Percentiles rank a stretch among this genome's conserved stretches.
Conservation (phyloP, 75 land plant species). For the Larix kaempferi region DNA sequence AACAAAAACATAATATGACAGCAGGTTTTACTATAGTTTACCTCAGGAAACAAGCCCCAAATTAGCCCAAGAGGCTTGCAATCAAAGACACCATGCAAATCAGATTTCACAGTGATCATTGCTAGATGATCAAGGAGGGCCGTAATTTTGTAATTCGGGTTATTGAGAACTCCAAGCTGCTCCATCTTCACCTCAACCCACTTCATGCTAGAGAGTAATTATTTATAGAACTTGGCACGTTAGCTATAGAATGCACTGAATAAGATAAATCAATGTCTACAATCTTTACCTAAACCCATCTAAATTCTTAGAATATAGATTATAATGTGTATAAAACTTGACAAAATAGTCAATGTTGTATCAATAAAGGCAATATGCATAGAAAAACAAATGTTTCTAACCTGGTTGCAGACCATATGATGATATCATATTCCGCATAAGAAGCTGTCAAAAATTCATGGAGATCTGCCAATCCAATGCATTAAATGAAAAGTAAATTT, state of each 20-base stretch:
- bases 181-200: slow-evolving; percentile 99
- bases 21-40: slow-evolving; percentile 6
- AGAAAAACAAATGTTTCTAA: slow-evolving; percentile 12
- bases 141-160: slow-evolving; percentile 93
- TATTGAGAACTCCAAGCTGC: slow-evolving; percentile 87
- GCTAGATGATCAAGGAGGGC: slow-evolving; percentile 93
- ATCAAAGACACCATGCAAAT: slow-evolving; percentile 75
- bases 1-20: not conserved
- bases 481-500: slow-evolving; percentile 2
- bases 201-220: slow-evolving; percentile 63
- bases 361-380: not conserved
- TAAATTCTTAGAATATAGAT: not conserved
- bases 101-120: slow-evolving; percentile 97
- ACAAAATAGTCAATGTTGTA: not conserved
- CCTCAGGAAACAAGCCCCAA: slow-evolving; percentile 93
- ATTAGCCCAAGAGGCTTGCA: slow-evolving; percentile 98
- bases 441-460: not conserved
- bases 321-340: not conserved
- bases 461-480: slow-evolving; percentile 30
- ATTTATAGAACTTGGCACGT: not conserved
- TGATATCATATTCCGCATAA: no score
- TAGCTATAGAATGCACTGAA: not conserved
- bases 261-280: not conserved
- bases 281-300: not conserved
- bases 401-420: slow-evolving; percentile 20